Percentiles rank a stretch among this genome's conserved stretches.
Conservation (phyloP, 805 yeast species). For the Candida incommunis region DNA sequence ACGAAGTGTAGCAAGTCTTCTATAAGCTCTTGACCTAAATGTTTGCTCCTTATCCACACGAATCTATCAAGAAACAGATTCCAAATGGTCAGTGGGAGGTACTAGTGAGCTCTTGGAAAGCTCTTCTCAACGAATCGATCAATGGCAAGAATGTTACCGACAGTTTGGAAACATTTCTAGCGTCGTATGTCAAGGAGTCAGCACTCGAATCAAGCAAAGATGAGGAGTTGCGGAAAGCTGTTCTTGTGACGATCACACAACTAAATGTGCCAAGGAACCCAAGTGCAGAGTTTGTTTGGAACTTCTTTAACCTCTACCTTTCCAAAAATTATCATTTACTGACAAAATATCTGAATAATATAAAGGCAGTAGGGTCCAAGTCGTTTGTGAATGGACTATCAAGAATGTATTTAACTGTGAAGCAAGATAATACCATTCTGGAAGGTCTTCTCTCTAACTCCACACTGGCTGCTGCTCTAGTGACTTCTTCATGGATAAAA, state of each 20-base stretch:
- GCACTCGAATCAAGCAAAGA: neutral
- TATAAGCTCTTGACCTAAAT: neutral
- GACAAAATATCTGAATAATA: conserved; percentile 3
- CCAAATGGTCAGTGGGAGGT: neutral
- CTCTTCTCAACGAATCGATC: neutral
- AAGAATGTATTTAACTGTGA: neutral
- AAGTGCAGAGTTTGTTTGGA: conserved; percentile 13
- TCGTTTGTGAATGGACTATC: neutral
- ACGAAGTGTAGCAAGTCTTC: too few relatives aligned
- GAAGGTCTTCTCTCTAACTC: neutral
- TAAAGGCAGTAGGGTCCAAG: neutral
- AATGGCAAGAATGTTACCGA: neutral
- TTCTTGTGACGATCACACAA: neutral
- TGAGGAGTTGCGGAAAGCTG: neutral
- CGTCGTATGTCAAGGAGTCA: neutral
- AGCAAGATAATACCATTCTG: neutral
- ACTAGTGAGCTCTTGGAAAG: neutral
- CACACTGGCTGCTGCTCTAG: neutral
- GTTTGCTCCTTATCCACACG: neutral
- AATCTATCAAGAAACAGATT: neutral
- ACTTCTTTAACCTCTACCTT: conserved; percentile 13
- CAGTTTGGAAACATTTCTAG: neutral
- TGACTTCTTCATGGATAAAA: neutral
- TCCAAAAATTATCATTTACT: conserved; percentile 7
- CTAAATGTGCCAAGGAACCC: neutral